These are phyloP conservation scores for Dothiorella sarmentorum DNA, from an alignment of 2,329 filamentous ascomycete genomes.

Conservation along the genomic window DNA sequence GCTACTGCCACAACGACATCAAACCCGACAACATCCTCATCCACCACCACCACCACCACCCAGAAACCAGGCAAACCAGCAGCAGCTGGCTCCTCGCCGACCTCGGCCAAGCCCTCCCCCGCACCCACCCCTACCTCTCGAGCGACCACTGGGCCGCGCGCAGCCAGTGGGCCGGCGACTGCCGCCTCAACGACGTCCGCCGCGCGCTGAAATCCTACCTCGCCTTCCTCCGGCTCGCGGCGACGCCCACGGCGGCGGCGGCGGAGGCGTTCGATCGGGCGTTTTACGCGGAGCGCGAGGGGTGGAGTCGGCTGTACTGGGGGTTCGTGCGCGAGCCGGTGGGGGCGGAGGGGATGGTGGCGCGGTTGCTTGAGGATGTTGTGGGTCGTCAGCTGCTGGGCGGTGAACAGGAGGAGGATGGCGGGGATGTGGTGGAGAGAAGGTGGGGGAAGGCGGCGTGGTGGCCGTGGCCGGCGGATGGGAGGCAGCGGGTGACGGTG, in stretches of 20 bases:
- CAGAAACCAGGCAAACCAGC: constrained; percentile 23
- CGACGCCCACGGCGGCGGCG: constrained; percentile 15
- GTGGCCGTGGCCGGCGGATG: not conserved
- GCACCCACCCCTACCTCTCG: constrained; percentile 29
- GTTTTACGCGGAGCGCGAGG: constrained; percentile 23
- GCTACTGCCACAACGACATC: constrained; percentile 39
- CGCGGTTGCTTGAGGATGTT: not conserved
- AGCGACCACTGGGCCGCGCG: constrained; percentile 27
- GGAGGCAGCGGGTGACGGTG: not conserved
- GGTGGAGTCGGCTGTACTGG: constrained; percentile 31
- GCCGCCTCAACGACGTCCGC: constrained; percentile 31
- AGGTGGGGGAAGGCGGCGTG: too few relatives aligned
- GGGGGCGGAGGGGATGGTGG: not conserved
- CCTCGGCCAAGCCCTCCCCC: constrained; percentile 34
- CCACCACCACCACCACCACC: constrained; percentile 17
- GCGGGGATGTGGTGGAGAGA: not conserved
- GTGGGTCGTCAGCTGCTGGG: not conserved
- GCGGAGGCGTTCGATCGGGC: constrained; percentile 25
- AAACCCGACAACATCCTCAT: constrained; percentile 36
- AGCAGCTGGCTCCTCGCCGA: constrained; percentile 30
- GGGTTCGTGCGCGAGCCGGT: constrained; percentile 9
- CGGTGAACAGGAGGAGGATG: too few relatives aligned
- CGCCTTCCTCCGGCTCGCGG: constrained; percentile 21
- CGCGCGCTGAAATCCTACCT: constrained; percentile 32
- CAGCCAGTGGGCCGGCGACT: constrained; percentile 26